Conservation (phyloP, 257 asterid genomes). For the Solanum appendiculatum region DNA sequence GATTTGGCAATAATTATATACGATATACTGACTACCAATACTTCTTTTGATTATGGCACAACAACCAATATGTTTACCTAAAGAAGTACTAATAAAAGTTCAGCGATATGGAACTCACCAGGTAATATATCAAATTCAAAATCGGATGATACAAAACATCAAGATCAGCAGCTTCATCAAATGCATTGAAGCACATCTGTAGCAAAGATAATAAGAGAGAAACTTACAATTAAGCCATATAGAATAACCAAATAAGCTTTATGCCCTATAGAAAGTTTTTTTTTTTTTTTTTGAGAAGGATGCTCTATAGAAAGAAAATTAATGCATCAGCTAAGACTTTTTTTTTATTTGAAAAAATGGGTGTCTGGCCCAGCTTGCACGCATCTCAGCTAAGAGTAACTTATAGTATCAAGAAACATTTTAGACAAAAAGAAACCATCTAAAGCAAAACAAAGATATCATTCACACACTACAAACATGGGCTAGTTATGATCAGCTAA, state of each 20-base stretch:
- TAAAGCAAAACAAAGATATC: not conserved
- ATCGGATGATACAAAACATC: slow-evolving; percentile 89
- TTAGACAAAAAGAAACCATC: not conserved
- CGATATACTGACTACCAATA: not conserved
- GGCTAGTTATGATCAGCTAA: not conserved
- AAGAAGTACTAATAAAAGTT: not conserved
- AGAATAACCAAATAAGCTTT: not conserved
- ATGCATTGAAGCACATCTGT: slow-evolving; percentile 87
- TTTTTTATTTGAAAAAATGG: not conserved
- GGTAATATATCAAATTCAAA: slow-evolving; percentile 66
- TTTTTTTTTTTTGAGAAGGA: no score
- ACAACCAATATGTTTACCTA: not conserved
- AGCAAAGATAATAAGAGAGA: not conserved
- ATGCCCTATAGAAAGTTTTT: not conserved
- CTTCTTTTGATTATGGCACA: not conserved
- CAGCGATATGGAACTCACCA: slow-evolving; percentile 35
- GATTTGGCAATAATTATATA: not conserved
- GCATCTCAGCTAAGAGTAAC: not conserved
- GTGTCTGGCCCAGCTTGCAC: not conserved
- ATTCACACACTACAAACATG: not conserved
- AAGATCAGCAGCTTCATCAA: slow-evolving; percentile 80
- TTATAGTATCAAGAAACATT: not conserved
- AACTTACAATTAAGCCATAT: not conserved
- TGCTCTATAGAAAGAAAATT: not conserved
- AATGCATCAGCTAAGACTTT: not conserved